These are phyloP conservation scores for Cercospora berteroae DNA, from an alignment of 2,329 filamentous ascomycete genomes.

Conservation along the genomic window DNA sequence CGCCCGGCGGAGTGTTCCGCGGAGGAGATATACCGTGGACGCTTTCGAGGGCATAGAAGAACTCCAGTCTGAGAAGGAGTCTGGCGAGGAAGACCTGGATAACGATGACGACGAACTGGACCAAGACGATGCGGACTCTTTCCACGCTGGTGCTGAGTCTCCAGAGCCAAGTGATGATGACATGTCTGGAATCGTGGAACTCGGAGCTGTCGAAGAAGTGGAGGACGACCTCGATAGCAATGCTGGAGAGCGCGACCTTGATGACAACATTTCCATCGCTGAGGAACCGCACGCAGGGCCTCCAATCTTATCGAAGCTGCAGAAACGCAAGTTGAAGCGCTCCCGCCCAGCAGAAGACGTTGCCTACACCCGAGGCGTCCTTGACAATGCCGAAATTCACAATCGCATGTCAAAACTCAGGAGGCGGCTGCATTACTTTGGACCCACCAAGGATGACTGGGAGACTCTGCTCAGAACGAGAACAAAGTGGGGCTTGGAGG, in stretches of 20 bases:
- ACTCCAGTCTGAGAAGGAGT: slow-evolving; percentile 22
- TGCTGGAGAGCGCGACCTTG: slow-evolving; percentile 40
- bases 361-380: slow-evolving; percentile 29
- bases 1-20: slow-evolving; percentile 22
- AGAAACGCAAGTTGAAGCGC: slow-evolving; percentile 3
- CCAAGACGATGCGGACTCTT: slow-evolving; percentile 34
- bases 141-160: slow-evolving; percentile 32
- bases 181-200: slow-evolving; percentile 38
- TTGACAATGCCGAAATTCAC: slow-evolving; percentile 24
- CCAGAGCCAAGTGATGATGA: slow-evolving; percentile 31
- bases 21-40: slow-evolving; percentile 38
- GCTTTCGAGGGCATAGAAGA: slow-evolving; percentile 38
- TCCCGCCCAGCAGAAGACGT: slow-evolving; percentile 7
- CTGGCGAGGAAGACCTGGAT: slow-evolving; percentile 12
- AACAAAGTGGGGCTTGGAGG: slow-evolving; percentile 53
- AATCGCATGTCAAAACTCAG: slow-evolving; percentile 41
- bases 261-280: slow-evolving; percentile 31
- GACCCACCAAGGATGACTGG: slow-evolving; percentile 51
- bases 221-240: slow-evolving; percentile 34
- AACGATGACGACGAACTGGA: slow-evolving; percentile 20
- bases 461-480: slow-evolving; percentile 48
- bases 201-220: slow-evolving; percentile 29
- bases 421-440: slow-evolving; percentile 53
- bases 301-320: neutral
- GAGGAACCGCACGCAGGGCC: slow-evolving; percentile 17